These are phyloP conservation scores for Durusdinium trenchii DNA, from an alignment of 73 alveolate species.

Conservation along the genomic window DNA sequence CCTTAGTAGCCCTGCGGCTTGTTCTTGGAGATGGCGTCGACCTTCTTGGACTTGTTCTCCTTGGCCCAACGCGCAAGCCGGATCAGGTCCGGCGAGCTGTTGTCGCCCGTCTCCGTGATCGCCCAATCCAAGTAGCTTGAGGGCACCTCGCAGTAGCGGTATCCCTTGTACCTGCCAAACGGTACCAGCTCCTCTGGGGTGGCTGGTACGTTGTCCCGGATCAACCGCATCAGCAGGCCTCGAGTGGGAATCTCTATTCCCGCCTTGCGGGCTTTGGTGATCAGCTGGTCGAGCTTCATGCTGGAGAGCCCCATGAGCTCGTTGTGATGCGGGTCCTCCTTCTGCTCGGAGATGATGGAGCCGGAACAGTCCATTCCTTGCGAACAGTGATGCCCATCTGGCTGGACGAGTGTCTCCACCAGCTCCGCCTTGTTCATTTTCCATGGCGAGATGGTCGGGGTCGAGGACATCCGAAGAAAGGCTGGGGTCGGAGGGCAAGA, in stretches of 20 bases:
- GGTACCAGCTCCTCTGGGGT: neutral
- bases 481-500: too few relatives aligned
- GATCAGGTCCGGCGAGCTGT: neutral
- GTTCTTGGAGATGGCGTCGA: too few relatives aligned
- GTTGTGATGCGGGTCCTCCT: neutral
- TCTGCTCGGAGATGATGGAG: neutral
- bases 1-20: too few relatives aligned
- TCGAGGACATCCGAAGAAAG: neutral
- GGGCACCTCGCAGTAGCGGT: neutral
- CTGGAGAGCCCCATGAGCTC: neutral
- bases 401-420: neutral
- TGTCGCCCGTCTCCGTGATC: neutral
- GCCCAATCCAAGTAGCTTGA: neutral
- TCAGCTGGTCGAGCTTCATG: neutral
- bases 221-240: neutral
- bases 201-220: neutral
- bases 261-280: neutral
- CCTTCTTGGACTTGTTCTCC: neutral
- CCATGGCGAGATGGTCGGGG: neutral
- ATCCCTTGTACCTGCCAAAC: constrained; percentile 28
- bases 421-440: neutral
- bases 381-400: neutral
- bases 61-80: neutral
- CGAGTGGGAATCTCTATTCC: neutral
- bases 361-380: constrained; percentile 10